Evolutionary conservation across 345 rosid species (phyloP).

Genomic region (Hypericum perforatum): DNA sequence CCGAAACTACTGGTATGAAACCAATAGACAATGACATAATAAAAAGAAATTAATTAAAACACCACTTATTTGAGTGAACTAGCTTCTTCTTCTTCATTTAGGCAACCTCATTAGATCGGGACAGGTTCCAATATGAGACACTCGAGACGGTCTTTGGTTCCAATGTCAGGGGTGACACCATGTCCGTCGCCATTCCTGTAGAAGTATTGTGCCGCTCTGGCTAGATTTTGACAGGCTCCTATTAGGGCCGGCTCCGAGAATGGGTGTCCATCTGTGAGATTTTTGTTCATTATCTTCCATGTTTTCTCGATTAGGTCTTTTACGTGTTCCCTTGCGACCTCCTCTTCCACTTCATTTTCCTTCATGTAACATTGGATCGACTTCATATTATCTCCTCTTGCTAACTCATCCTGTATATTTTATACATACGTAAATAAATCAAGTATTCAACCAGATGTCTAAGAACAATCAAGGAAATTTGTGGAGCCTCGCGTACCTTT

Average conservation of each 20-base stretch:
- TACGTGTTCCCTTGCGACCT: conserved; percentile 8
- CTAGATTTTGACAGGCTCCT: not conserved
- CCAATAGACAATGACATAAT: too few relatives aligned
- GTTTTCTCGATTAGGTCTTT: conserved; percentile 6
- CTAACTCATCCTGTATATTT: conserved; percentile 10
- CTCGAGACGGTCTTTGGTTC: too few relatives aligned
- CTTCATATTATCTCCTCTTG: conserved; percentile 19
- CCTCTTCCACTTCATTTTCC: conserved; percentile 14
- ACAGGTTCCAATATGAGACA: too few relatives aligned
- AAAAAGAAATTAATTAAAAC: too few relatives aligned
- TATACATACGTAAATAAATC: not conserved
- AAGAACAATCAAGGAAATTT: not conserved
- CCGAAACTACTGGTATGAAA: too few relatives aligned
- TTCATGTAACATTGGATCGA: conserved; percentile 19
- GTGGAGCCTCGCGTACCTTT: not conserved
- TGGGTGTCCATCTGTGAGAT: not conserved
- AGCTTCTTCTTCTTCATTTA: too few relatives aligned
- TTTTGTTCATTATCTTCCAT: conserved; percentile 19
- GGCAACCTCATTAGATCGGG: too few relatives aligned
- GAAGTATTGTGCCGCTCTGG: conserved; percentile 1
- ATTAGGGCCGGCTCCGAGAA: not conserved
- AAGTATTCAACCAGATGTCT: not conserved
- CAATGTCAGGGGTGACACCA: too few relatives aligned
- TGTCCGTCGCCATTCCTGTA: conserved; percentile 10
- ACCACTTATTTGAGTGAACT: too few relatives aligned